phyloP scores from a whole-genome alignment of 345 rosid genomes.

The Eucalyptus paniculata region DNA sequence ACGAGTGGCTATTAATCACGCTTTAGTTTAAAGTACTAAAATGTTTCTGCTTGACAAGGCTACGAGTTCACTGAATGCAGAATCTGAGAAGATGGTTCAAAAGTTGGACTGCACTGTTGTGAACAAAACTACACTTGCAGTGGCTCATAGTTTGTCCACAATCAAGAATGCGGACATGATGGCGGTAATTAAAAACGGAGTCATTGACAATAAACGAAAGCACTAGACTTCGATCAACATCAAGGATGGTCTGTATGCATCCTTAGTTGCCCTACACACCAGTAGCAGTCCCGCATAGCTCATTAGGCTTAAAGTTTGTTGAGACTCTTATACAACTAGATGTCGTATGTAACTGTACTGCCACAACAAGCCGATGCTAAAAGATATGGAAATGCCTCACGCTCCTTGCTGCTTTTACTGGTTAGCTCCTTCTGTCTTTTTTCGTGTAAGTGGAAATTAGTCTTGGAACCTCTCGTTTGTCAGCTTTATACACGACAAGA shows the following conservation, averaged over 20 bases:
- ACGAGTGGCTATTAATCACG: constrained; percentile 40
- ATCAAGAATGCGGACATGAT: constrained; percentile 45
- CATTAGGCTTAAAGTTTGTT: too few species aligned
- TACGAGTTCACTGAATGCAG: constrained; percentile 46
- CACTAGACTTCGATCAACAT: constrained; percentile 29
- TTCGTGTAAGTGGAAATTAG: too few species aligned
- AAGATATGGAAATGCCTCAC: too few species aligned
- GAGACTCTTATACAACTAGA: too few species aligned
- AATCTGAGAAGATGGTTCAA: constrained; percentile 37
- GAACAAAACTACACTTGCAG: constrained; percentile 20
- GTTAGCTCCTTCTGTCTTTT: too few species aligned
- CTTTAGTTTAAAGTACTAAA: constrained; percentile 26
- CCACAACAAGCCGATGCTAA: too few species aligned
- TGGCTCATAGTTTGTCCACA: constrained; percentile 44
- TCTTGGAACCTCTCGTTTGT: too few species aligned
- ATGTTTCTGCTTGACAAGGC: constrained; percentile 40
- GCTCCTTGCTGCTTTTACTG: too few species aligned
- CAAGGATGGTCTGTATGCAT: constrained; percentile 27
- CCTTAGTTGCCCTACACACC: constrained; percentile 19
- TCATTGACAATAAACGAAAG: constrained; percentile 38
- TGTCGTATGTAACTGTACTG: too few species aligned
- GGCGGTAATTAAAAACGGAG: constrained; percentile 43
- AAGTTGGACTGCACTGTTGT: constrained; percentile 30
- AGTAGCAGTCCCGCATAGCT: too few species aligned
- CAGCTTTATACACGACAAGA: too few species aligned